These are phyloP conservation scores for Mycena pura DNA, from an alignment of 768 basidiomycete genomes.

Conservation along the genomic window DNA sequence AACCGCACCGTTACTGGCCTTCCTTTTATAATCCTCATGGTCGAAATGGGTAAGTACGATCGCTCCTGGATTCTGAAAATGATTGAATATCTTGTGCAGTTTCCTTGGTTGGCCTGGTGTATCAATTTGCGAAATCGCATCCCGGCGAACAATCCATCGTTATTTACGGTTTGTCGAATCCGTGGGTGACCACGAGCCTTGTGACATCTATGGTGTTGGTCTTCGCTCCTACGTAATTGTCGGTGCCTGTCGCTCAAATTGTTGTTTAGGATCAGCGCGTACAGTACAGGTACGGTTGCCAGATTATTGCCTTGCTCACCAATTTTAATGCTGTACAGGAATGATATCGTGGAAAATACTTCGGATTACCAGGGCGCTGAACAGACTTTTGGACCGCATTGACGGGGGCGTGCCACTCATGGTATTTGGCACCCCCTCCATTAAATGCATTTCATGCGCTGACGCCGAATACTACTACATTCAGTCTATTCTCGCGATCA, in stretches of 20 bases:
- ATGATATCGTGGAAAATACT: constrained; percentile 4
- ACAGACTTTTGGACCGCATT: background rate
- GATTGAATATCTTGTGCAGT: background rate
- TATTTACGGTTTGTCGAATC: background rate
- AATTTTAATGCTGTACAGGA: background rate
- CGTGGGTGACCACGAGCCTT: background rate
- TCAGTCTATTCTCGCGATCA: background rate
- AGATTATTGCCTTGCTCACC: background rate
- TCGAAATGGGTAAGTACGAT: background rate
- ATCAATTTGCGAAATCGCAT: background rate
- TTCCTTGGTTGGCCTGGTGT: background rate
- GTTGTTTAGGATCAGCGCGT: background rate
- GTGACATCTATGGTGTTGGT: background rate
- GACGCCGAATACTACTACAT: background rate
- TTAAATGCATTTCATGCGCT: background rate
- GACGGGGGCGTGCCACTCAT: background rate
- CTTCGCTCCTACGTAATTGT: background rate
- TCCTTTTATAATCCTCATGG: background rate
- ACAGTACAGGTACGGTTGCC: background rate
- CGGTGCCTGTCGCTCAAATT: background rate
- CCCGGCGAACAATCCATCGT: background rate
- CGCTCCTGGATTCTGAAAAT: background rate
- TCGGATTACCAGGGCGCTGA: background rate
- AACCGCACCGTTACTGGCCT: background rate
- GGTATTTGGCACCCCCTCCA: background rate